Evolutionary conservation across 345 rosid genomes (phyloP).

Genomic region (Linum trigynum): DNA sequence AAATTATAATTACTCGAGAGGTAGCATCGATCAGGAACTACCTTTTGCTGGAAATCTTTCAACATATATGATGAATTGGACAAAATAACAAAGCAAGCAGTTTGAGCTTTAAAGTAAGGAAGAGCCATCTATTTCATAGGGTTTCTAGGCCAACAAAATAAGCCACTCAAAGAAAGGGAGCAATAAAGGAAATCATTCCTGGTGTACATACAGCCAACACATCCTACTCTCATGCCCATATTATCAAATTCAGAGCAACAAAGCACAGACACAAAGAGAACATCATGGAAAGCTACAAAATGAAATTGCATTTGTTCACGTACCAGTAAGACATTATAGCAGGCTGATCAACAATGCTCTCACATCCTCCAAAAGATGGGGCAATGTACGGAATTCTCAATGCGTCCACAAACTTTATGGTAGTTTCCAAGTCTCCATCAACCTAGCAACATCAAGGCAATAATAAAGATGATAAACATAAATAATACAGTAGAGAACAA

Average conservation of each 20-base stretch:
- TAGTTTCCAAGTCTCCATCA: constrained; percentile 65
- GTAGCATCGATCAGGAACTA: too few species aligned
- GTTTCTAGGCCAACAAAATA: too few species aligned
- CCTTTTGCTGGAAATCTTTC: too few species aligned
- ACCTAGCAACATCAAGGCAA: constrained; percentile 29
- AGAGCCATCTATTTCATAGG: too few species aligned
- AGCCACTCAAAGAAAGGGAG: too few species aligned
- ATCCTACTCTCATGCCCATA: too few species aligned
- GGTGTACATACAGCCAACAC: too few species aligned
- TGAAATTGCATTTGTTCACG: background rate
- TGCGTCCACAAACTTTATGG: constrained; percentile 73
- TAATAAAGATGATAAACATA: background rate
- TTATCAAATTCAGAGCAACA: background rate
- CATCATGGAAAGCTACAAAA: background rate
- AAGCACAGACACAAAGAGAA: background rate
- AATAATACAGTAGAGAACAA: background rate
- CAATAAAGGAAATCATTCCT: too few species aligned
- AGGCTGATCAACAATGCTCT: constrained; percentile 97
- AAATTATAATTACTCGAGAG: too few species aligned
- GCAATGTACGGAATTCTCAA: constrained; percentile 94
- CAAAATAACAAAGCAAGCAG: too few species aligned
- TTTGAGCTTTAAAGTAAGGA: too few species aligned
- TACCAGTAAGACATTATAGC: constrained; percentile 99
- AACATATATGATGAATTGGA: too few species aligned
- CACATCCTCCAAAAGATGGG: constrained; percentile 96